These are phyloP conservation scores for Fonsecaea pedrosoi DNA, from an alignment of 2,329 filamentous ascomycete species.

Conservation along the genomic window DNA sequence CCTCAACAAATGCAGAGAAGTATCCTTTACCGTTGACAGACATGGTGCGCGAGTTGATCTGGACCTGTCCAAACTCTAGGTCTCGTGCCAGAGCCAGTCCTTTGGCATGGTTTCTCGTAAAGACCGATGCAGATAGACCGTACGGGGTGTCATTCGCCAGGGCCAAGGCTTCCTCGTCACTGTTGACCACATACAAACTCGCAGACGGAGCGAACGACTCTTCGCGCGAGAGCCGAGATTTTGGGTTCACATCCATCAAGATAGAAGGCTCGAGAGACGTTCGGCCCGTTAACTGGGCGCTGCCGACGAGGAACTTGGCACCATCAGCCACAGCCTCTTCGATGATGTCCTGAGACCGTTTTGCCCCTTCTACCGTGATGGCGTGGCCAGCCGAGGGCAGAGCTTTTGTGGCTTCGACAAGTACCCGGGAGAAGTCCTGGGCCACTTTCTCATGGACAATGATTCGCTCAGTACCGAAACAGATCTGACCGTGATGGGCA, in stretches of 20 bases:
- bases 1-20: not conserved
- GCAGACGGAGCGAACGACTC: constrained; percentile 94
- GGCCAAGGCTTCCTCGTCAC: constrained; percentile 77
- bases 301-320: constrained; percentile 77
- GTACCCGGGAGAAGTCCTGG: constrained; percentile 77
- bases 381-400: constrained; percentile 76
- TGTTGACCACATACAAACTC: constrained; percentile 80
- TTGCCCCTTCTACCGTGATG: constrained; percentile 83
- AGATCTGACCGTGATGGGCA: constrained; percentile 95
- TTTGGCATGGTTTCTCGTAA: constrained; percentile 15
- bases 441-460: constrained; percentile 86
- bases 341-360: constrained; percentile 75
- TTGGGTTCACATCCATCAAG: constrained; percentile 74
- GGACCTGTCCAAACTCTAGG: constrained; percentile 26
- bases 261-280: constrained; percentile 87
- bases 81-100: constrained; percentile 16
- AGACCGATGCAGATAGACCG: constrained; percentile 47
- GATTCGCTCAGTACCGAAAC: constrained; percentile 86
- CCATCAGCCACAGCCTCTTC: constrained; percentile 79
- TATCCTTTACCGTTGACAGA: constrained; percentile 6
- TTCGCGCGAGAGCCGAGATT: constrained; percentile 84
- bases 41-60: constrained; percentile 26
- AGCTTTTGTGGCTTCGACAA: constrained; percentile 81
- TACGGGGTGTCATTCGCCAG: constrained; percentile 94
- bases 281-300: constrained; percentile 71